phyloP scores from a whole-genome alignment of 768 basidiomycete genomes.

The Cyclocybe cylindracea region DNA sequence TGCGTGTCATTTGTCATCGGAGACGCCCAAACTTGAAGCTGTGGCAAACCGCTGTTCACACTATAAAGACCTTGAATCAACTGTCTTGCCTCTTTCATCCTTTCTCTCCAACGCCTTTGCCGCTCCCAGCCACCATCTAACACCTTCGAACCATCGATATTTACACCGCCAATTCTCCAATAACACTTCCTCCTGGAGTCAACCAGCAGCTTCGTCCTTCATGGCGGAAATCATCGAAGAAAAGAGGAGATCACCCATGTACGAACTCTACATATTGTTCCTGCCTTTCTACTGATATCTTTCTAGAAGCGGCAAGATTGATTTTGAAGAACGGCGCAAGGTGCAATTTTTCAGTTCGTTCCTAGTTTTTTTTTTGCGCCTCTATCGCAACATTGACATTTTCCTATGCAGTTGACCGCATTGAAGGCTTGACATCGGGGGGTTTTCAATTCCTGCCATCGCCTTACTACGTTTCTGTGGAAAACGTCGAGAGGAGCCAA shows the following conservation, averaged over 20 bases:
- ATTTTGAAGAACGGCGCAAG: conserved; percentile 18
- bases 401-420: conserved; percentile 10
- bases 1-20: too few species aligned
- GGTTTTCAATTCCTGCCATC: conserved; percentile 18
- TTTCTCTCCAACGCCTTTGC: too few species aligned
- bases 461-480: conserved; percentile 14
- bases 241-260: not conserved
- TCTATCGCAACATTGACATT: not conserved
- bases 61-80: too few species aligned
- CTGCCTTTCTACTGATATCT: not conserved
- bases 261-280: not conserved
- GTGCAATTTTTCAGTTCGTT: conserved; percentile 20
- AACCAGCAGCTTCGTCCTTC: too few species aligned
- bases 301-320: conserved; percentile 5
- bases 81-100: too few species aligned
- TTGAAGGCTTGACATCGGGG: conserved; percentile 16
- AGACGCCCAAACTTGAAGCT: too few species aligned
- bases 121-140: too few species aligned
- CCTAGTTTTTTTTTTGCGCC: not conserved
- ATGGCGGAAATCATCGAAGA: too few species aligned
- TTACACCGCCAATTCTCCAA: too few species aligned
- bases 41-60: too few species aligned
- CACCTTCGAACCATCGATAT: too few species aligned
- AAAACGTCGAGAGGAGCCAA: conserved; percentile 16
- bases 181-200: too few species aligned